These are phyloP conservation scores for Solanum lycopersicoides DNA, from an alignment of 257 asterid species.

Conservation along the genomic window DNA sequence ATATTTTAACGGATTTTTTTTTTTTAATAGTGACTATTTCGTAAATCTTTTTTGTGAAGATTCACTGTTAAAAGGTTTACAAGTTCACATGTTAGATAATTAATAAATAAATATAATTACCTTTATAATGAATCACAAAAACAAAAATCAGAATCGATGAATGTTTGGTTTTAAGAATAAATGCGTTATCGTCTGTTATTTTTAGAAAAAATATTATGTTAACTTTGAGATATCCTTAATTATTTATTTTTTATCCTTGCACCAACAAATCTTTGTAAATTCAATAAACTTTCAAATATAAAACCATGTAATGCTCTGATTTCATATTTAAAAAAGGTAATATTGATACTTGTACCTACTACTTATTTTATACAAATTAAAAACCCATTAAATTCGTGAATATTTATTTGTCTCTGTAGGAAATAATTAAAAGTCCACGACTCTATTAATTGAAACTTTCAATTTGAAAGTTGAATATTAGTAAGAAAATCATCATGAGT, in stretches of 20 bases:
- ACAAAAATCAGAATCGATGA: not conserved
- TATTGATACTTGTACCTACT: not conserved
- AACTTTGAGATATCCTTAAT: not conserved
- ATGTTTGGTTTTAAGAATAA: not conserved
- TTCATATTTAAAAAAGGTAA: not conserved
- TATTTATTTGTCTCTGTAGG: not conserved
- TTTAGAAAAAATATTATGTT: not conserved
- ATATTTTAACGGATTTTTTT: not conserved
- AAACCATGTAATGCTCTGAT: not conserved
- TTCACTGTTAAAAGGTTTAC: not conserved
- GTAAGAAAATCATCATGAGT: not conserved
- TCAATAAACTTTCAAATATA: not conserved
- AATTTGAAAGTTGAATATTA: not conserved
- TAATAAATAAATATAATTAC: not conserved
- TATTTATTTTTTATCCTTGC: not conserved
- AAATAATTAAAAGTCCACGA: not conserved
- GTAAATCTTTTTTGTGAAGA: not conserved
- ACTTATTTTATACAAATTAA: not conserved
- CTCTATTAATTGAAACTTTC: not conserved
- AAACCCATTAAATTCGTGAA: not conserved
- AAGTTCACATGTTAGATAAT: not conserved
- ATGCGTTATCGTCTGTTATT: not conserved
- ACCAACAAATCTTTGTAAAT: not conserved
- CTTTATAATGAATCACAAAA: not conserved
- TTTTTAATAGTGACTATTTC: not conserved